phyloP scores from a whole-genome alignment of 148 eudicot species.

The Rhododendron simsii region DNA sequence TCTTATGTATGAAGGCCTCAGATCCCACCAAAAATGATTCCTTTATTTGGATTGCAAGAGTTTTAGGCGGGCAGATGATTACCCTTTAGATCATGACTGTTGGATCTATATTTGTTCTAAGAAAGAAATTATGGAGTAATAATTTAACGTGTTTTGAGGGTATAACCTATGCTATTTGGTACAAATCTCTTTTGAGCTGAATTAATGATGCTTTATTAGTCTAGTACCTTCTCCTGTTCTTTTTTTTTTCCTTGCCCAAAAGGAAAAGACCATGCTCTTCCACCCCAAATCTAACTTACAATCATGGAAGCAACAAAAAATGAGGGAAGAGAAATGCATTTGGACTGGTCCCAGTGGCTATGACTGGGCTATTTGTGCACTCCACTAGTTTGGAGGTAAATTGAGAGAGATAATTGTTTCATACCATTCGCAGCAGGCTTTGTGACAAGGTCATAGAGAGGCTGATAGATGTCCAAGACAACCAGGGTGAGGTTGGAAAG shows the following conservation, averaged over 20 bases:
- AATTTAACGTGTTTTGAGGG: background rate
- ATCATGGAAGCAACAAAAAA: background rate
- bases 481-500: slow-evolving; percentile 49
- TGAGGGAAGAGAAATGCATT: background rate
- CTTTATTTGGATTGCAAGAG: background rate
- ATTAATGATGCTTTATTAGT: background rate
- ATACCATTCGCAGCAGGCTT: slow-evolving; percentile 54
- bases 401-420: background rate
- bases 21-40: background rate
- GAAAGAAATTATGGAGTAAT: background rate
- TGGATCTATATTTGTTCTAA: background rate
- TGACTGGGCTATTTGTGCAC: background rate
- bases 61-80: background rate
- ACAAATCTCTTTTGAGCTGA: background rate
- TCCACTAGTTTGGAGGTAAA: background rate
- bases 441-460: slow-evolving; percentile 41
- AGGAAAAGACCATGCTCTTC: background rate
- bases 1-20: background rate
- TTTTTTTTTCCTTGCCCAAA: background rate
- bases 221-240: background rate
- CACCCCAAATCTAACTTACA: background rate
- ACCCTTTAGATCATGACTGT: background rate
- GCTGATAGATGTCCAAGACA: slow-evolving; percentile 55
- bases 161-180: background rate
- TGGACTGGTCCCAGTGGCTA: background rate